Evolutionary conservation across 192 early-diverging fungal species (phyloP), one percentile per base, ranked within the genome.

Genomic region (Mortierella hygrophila): DNA sequence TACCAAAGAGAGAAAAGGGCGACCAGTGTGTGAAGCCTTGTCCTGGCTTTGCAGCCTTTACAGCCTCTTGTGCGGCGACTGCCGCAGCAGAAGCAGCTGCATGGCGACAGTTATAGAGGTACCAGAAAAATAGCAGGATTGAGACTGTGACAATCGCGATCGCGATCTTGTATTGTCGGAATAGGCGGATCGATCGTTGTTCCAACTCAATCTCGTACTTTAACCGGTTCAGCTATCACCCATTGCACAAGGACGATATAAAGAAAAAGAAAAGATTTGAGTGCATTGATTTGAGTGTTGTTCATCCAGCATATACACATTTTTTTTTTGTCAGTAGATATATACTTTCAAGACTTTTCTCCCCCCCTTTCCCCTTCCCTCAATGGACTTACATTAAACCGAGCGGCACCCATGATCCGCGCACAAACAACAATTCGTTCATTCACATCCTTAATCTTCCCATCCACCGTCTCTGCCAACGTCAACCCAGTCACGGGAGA

Each of bases 391-490:
- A 86, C 84, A 32, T 86, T 86, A 41, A 81, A 60, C 1, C 84
- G 79, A 11, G 79, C 84, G 15, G 79, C 79, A 11, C 55, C 75
- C 79, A 81, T 86, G 75, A 86, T 81, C 16, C 79, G 75, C 15
- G 84, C 75, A 47, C 84, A 86, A 11, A 86, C 74, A 41, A 86
- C 41, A 23, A 86, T 86, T 26, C 84, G 79, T n/a, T 86, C 84
- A 55, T 81, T 86, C 37, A 86, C 84, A 41, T 86, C 84, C 41
- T 55, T 44, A 41, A 86, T 54, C 54, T 86, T 86, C 21, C 20
- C 26, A 9, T 81, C 65, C 8, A 86, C 84, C 0, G 84, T 86
- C 63, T 86, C 52, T 29, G 84, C 79, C 29, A 86, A 79, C 4
- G 75, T 86, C 65, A 81, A 18, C 29, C 60, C 84, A 0, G 78